Conservation (phyloP, 2,329 filamentous ascomycete species). For the Westerdykella ornata region DNA sequence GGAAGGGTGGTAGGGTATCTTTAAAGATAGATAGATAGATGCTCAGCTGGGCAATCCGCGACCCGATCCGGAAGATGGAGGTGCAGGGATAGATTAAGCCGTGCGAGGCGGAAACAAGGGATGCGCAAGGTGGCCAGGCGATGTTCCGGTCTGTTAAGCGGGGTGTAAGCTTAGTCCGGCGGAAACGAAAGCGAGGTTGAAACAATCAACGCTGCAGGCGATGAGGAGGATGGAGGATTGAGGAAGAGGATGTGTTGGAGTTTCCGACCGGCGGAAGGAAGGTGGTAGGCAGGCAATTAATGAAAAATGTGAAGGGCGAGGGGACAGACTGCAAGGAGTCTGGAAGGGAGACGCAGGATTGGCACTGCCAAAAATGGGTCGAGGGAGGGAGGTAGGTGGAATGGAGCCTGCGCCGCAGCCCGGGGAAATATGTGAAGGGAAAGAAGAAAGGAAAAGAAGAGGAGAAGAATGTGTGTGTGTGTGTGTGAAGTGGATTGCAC, state of each 20-base stretch:
- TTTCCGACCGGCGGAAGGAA: conserved; percentile 31
- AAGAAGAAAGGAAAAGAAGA: background rate
- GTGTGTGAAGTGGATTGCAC: conserved; percentile 10
- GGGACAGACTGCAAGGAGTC: conserved; percentile 17
- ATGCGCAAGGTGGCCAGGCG: conserved; percentile 14
- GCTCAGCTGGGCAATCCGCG: conserved; percentile 8
- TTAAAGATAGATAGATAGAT: conserved; percentile 11
- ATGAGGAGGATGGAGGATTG: conserved; percentile 21
- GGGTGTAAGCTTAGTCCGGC: conserved; percentile 31
- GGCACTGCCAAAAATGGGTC: conserved; percentile 19
- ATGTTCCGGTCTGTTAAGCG: conserved; percentile 18
- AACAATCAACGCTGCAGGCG: conserved; percentile 16
- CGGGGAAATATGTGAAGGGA: conserved; percentile 6
- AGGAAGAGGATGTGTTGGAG: conserved; percentile 1
- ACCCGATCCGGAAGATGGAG: conserved; percentile 14
- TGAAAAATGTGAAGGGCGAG: conserved; percentile 9
- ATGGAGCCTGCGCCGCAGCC: conserved; percentile 22
- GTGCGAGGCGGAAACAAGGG: conserved; percentile 24
- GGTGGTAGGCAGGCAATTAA: conserved; percentile 7
- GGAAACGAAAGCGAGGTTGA: conserved; percentile 22
- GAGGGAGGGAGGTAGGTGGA: conserved; percentile 7
- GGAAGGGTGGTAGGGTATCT: conserved; percentile 12
- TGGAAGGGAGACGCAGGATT: conserved; percentile 16
- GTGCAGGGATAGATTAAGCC: conserved; percentile 21
- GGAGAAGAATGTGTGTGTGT: conserved; percentile 1